Percentiles rank a stretch among this genome's conserved stretches.
These are phyloP conservation scores for Alloteropsis angusta DNA, from an alignment of 202 grass and related monocot genomes.

Conservation along the genomic window DNA sequence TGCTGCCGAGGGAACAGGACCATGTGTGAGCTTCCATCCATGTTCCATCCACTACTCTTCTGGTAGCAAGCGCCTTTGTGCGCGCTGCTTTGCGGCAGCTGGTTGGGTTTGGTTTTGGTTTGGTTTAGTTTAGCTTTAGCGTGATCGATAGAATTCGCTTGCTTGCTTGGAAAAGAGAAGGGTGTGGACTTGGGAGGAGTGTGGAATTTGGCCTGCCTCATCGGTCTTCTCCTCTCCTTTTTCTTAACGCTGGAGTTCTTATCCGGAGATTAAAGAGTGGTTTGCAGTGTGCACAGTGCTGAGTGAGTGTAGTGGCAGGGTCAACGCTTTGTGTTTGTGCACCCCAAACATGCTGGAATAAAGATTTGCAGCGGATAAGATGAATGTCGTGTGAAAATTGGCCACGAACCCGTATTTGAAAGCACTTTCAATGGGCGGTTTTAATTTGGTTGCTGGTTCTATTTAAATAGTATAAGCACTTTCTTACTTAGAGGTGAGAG, in stretches of 20 bases:
- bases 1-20: background rate
- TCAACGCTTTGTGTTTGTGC: background rate
- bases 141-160: background rate
- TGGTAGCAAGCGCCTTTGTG: background rate
- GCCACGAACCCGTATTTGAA: background rate
- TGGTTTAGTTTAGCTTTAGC: background rate
- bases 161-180: background rate
- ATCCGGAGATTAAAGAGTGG: background rate
- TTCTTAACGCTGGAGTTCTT: background rate
- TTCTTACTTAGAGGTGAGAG: too few species aligned
- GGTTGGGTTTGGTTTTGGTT: too few species aligned
- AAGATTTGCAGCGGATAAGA: constrained; percentile 3
- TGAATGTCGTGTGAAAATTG: background rate
- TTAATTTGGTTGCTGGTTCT: background rate
- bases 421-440: background rate
- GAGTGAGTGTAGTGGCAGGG: background rate
- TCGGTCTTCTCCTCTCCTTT: background rate
- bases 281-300: background rate
- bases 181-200: background rate
- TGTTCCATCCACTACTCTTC: background rate
- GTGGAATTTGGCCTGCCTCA: background rate
- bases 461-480: background rate
- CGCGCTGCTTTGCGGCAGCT: background rate
- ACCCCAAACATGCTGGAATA: background rate
- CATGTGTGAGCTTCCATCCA: constrained; percentile 30